Base-by-base conservation (phyloP, 2,329 filamentous ascomycete genomes). In the Aspergillus hortae region DNA sequence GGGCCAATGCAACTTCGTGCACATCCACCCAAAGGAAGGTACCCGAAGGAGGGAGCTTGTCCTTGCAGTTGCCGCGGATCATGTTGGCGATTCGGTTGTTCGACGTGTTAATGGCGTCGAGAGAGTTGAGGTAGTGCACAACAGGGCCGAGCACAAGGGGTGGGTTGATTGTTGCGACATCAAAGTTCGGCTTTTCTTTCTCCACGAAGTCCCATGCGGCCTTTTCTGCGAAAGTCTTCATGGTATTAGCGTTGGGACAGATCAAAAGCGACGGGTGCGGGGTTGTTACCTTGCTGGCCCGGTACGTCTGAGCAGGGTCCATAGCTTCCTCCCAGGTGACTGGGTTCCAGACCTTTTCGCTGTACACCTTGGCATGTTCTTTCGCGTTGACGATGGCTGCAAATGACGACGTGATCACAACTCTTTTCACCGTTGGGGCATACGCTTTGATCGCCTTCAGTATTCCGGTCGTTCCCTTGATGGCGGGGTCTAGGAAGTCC, bases 321-420 rank as follows among this genome's bases (percentile, higher is more conserved):
- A 66, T 45, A 6, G 70, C 70, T 53, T 76, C 67, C 30, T 74
- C 72, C 65, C 67, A 69, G 12, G 71, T 76, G 12, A 77, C 63
- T 4, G 72, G 72, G 54, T 76, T 77, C 74, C 74, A 77, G 19
- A 61, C 57, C 17, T 66, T 61, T 59, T 77, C 69, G 41, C 63
- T 67, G 52, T 71, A 75, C 33, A 63, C 57, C 52, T 68, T 65
- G 23, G 59, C 58, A 40, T 68, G 71, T 32, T 68, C 56, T 17
- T 63, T 63, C 0, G 72, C 54, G 58, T 87, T 75, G 45, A 86
- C 61, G 15, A 88, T 85, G 0, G 84, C 76, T n/a, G 85, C 85
- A 60, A 88, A 88, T 2, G 84, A 87, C 3, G 83, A 87, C 0
- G 85, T 88, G 56, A 88, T 80, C 42, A 85, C 85, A 12, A 95